Base-by-base conservation (phyloP, 163 green algal species). In the Volvox carteri region DNA sequence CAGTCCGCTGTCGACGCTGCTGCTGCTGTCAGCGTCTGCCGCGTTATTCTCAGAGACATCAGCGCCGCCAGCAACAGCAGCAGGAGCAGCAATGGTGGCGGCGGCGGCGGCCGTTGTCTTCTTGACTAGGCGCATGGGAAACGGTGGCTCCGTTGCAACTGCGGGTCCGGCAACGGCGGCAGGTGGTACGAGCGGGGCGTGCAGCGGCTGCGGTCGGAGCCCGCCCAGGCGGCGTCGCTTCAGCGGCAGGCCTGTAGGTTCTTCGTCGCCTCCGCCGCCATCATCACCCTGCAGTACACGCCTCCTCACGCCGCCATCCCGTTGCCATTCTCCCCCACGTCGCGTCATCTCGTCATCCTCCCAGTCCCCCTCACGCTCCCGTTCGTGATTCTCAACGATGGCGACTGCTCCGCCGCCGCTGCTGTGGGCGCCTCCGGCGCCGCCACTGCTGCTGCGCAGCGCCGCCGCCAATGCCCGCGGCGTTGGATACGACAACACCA, bases 401-500 rank as follows among this genome's bases (percentile, higher is more conserved):
- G n/a, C n/a, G n/a, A n/a, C n/a, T n/a, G n/a, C 37, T 16, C 68
- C 68, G 68, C 68, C 68, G 37, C 68, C 39, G n/a, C 37, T 54
- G 37, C 18, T 37, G 68, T 28, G 35, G 37, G 35, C 68, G 11
- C 70, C 73, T 42, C 16, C 3, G n/a, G 41, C 30, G 16, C 28
- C 39, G 72, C 42, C 42, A 42, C 73, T 33, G 42, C 44, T 75
- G 25, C 54, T 33, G 54, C 65, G 39, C 3, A 94, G 83, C 56
- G 78, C 72, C 19, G 83, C 68, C 2, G 92, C 85, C 62, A 95
- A 86, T 12, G 8, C 28, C 30, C 92, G 87, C 6, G 94, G 89
- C 6, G 92, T 94, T 12, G 93, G 91, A 86, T 92, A 92, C 0
- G 85, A 75, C n/a, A 87, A 88, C 52, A 97, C 41, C 41, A 93